phyloP scores from a whole-genome alignment of 2,329 filamentous ascomycete genomes.

The Paradendryphiella salina region DNA sequence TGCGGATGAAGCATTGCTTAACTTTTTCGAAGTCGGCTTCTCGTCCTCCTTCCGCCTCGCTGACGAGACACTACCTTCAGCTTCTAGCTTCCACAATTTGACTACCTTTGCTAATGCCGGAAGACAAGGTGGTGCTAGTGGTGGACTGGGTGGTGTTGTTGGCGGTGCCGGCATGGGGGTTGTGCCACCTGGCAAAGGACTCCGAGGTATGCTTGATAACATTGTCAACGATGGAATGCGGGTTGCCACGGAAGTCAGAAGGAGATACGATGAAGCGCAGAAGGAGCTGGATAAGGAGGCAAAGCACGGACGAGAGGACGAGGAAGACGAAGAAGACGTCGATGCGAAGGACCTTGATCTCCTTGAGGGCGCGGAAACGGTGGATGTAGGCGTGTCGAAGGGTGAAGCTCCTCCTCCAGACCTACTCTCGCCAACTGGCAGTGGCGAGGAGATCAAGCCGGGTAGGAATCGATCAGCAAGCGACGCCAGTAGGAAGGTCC shows the following conservation, averaged over 20 bases:
- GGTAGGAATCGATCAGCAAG: slow-evolving; percentile 37
- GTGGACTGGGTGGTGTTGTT: slow-evolving; percentile 50
- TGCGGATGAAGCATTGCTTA: slow-evolving; percentile 90
- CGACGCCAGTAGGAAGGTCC: slow-evolving; percentile 42
- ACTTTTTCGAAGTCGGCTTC: slow-evolving; percentile 97
- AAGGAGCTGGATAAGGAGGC: slow-evolving; percentile 83
- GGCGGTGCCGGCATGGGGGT: slow-evolving; percentile 55
- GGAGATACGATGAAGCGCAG: slow-evolving; percentile 94
- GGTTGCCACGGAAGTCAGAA: slow-evolving; percentile 86
- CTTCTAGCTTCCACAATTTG: slow-evolving; percentile 67
- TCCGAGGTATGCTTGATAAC: slow-evolving; percentile 92
- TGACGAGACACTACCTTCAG: slow-evolving; percentile 59
- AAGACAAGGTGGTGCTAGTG: slow-evolving; percentile 50
- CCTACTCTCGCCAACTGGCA: slow-evolving; percentile 23
- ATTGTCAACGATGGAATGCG: slow-evolving; percentile 98
- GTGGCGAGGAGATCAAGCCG: slow-evolving; percentile 33
- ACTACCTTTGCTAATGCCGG: slow-evolving; percentile 79
- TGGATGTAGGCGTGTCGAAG: slow-evolving; percentile 45
- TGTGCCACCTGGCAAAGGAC: slow-evolving; percentile 68
- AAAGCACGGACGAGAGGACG: slow-evolving; percentile 57
- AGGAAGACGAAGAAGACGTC: slow-evolving; percentile 67
- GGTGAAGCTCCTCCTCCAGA: slow-evolving; percentile 21
- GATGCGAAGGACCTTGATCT: slow-evolving; percentile 50
- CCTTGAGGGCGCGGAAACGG: slow-evolving; percentile 56
- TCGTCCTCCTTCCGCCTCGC: slow-evolving; percentile 89